Evolutionary conservation across 129 eudicot species (phyloP), one percentile per base, ranked within the genome.

Genomic region (Flaveria trinervia): DNA sequence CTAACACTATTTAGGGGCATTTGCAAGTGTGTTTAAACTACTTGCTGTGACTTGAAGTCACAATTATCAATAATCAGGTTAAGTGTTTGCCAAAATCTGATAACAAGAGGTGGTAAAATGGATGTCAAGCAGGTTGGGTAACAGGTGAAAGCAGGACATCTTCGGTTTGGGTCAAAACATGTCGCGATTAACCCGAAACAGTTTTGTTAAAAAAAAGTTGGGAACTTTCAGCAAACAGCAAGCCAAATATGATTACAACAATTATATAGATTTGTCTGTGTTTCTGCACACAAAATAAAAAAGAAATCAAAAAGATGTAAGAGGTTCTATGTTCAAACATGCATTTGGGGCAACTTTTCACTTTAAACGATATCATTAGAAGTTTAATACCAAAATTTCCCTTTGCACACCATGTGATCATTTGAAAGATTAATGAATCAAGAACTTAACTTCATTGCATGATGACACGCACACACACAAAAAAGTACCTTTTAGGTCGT

Each of bases 401-500:
- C 71, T 16, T 36, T 17, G 14, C 23, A 41, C 15, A 66, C 9
- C 49, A 48, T 70, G 74, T 48, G n/a, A 50, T 71, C 75, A 8
- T 15, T 15, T 26, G 46, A 54, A 57, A 52, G 50, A 52, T 30
- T 54, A 3, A 18, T 13, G 26, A 50, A 71, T 51, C 49, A 51
- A 17, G 50, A 54, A 54, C 49, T 30, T 51, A 50, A 50, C 12
- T 51, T 71, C 64, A 14, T 22, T 64, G 15, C 12, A 20, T 33
- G 41, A 70, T 22, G 66, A 20, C 60, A 55, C 7, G 7, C 39
- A 33, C 39, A 33, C 39, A 30, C 36, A 30, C 4, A 30, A 4
- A 33, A 7, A n/a, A 8, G 20, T 80, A 95, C 99, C 97, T 88
- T 82, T 75, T 71, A 12, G 99, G 99, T 73, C 83, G 89, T 61